phyloP scores from a whole-genome alignment of 495 filamentous ascomycete species.

The Beverwykella pulmonaria region DNA sequence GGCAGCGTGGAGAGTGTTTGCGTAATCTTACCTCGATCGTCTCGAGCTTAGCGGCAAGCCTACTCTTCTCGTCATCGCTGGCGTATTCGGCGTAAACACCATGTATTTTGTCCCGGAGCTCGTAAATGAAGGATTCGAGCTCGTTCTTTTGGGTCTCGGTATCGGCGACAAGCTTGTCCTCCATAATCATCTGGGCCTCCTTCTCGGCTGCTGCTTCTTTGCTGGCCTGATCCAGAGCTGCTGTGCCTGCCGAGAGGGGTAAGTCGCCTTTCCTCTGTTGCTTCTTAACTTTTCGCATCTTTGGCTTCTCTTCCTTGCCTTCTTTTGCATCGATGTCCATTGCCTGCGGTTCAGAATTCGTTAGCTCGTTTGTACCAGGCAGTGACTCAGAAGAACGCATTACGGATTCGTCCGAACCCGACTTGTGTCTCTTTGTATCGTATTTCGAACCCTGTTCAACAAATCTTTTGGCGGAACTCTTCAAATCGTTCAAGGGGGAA shows the following conservation, averaged over 20 bases:
- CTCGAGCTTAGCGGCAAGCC: conserved; percentile 77
- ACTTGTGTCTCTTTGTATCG: conserved; percentile 37
- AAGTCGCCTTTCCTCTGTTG: conserved; percentile 98
- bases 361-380: conserved; percentile 20
- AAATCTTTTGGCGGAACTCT: conserved; percentile 14
- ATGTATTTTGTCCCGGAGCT: conserved; percentile 89
- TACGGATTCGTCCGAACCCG: conserved; percentile 8
- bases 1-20: background rate
- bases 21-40: conserved; percentile 71
- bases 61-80: conserved; percentile 88
- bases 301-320: conserved; percentile 75
- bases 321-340: conserved; percentile 79
- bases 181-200: conserved; percentile 89
- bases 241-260: conserved; percentile 79
- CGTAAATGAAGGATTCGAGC: conserved; percentile 95
- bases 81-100: conserved; percentile 86
- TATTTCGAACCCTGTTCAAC: background rate
- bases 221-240: conserved; percentile 68
- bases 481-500: background rate
- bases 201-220: conserved; percentile 73
- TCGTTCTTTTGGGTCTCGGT: conserved; percentile 99
- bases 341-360: conserved; percentile 57
- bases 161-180: conserved; percentile 97
- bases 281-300: conserved; percentile 99
- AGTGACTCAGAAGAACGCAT: conserved; percentile 11